Evolutionary conservation across 257 asterid species (phyloP).

Genomic region (Euphrasia confusa): DNA sequence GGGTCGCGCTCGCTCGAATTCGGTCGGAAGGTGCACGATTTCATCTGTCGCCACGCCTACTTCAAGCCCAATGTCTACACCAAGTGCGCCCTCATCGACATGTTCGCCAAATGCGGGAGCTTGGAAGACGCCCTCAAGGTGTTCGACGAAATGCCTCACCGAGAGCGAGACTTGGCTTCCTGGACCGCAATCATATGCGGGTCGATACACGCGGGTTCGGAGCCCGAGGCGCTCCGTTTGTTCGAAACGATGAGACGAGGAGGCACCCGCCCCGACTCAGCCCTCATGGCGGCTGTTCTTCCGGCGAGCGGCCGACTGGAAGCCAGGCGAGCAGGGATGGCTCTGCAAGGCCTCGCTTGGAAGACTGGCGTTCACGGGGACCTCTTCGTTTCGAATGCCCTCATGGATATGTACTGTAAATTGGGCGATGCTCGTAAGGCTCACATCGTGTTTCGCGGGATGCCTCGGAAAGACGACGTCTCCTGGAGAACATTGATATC

Average conservation of each 20-base stretch:
- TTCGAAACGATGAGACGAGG: slow-evolving; percentile 30
- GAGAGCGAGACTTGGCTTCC: slow-evolving; percentile 31
- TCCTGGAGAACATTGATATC: slow-evolving; percentile 41
- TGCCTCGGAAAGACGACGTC: slow-evolving; percentile 29
- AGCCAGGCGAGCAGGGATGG: slow-evolving; percentile 26
- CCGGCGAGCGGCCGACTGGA: slow-evolving; percentile 32
- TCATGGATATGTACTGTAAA: slow-evolving; percentile 41
- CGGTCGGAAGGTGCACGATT: slow-evolving; percentile 28
- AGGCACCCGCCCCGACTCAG: slow-evolving; percentile 29
- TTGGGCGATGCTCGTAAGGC: slow-evolving; percentile 31
- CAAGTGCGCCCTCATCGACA: slow-evolving; percentile 35
- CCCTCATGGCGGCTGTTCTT: slow-evolving; percentile 31
- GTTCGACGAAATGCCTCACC: slow-evolving; percentile 33
- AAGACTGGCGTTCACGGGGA: slow-evolving; percentile 29
- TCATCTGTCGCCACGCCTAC: slow-evolving; percentile 16
- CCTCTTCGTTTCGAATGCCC: slow-evolving; percentile 34
- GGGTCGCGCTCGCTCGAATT: slow-evolving; percentile 25
- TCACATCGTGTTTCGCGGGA: slow-evolving; percentile 21
- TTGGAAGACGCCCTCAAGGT: slow-evolving; percentile 32
- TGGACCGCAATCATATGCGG: slow-evolving; percentile 41
- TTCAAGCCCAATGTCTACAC: slow-evolving; percentile 33
- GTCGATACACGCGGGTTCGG: slow-evolving; percentile 26
- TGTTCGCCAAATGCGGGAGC: slow-evolving; percentile 39
- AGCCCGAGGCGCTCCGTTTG: slow-evolving; percentile 24
- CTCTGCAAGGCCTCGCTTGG: slow-evolving; percentile 33